Percentiles rank a stretch among this genome's conserved stretches.
Conservation (phyloP, 768 basidiomycete genomes). For the Termitomyces sp. region DNA sequence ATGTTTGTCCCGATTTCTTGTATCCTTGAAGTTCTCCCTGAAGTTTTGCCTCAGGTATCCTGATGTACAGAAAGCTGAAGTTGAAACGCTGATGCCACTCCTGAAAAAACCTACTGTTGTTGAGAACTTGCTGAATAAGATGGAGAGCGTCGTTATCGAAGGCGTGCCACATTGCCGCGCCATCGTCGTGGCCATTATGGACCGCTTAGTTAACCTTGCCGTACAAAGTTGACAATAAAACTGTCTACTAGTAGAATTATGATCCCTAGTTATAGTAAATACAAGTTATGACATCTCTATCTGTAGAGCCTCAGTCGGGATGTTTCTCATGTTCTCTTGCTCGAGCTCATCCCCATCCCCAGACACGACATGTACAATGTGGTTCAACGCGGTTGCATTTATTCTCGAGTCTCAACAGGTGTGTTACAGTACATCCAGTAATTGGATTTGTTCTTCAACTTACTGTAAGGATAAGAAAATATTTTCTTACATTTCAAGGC, state of each 20-base stretch:
- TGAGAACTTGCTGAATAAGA: background rate
- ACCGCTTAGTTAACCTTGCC: background rate
- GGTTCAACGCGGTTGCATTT: no score
- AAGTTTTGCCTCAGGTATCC: slow-evolving; percentile 5
- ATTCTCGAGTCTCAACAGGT: no score
- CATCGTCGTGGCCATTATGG: background rate
- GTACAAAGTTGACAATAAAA: background rate
- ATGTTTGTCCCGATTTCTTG: slow-evolving; percentile 7
- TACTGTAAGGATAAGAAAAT: no score
- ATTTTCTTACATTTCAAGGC: no score
- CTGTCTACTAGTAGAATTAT: no score
- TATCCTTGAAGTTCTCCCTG: no score
- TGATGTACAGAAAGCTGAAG: slow-evolving; percentile 10
- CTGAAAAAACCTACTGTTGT: background rate
- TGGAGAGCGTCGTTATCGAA: background rate
- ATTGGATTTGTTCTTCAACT: no score
- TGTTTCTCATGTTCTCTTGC: no score
- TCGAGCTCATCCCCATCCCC: no score
- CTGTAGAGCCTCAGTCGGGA: no score
- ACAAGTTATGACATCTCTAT: background rate
- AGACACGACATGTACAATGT: no score
- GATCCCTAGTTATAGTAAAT: background rate
- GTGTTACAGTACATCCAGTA: no score
- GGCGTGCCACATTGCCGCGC: background rate
- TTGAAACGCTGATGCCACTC: background rate